Base-by-base conservation (phyloP, 2,329 filamentous ascomycete species). In the Aspergillus transmontanensis region DNA sequence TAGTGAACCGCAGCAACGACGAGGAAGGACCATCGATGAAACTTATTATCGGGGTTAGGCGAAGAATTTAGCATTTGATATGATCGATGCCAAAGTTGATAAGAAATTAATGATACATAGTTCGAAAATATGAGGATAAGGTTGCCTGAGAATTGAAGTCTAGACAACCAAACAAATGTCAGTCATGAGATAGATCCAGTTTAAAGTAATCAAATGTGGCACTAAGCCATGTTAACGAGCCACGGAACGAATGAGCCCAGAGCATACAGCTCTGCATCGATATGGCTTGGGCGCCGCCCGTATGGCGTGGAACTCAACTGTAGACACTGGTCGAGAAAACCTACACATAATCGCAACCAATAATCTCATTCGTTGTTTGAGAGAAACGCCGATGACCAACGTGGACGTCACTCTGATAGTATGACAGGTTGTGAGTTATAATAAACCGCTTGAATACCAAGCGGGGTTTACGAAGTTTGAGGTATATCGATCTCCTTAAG, bases 1-100 rank as follows among this genome's bases (percentile, higher is more conserved):
- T 67, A 90, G 86, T 64, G 94, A 97, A 86, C 93, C 93, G 53
- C 82, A 87, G 73, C 96, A 90, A 83, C 86, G 96, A 80, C 88
- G 93, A 71, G 94, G 94, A 71, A 87, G 94, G 63, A 92, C 90
- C 58, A 85, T 89, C 54, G 93, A 97, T 75, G 94, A 97, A 89
- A 93, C 92, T 81, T 94, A 88, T 81, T 97, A 89, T 79, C 88
- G 86, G 45, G 59, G 61, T 34, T 59, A 56, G 46, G 46, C 14
- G 23, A 26, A 19, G 16, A 19, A 30, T 28, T 12, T 21, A 34
- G 48, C 19, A 3, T 30, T 30, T 51, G 10, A n/a, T 12, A 51
- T 12, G 9, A 50, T 50, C 12, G 23, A 48, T 32, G 48, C 46
- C 34, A 12, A 30, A 39, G 11, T 36, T 34, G 12, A 45, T 21